A percentile compares a stretch with the other conserved stretches of the same genome.
Conservation (phyloP, 2,329 filamentous ascomycete species). For the Lachnellula arida region DNA sequence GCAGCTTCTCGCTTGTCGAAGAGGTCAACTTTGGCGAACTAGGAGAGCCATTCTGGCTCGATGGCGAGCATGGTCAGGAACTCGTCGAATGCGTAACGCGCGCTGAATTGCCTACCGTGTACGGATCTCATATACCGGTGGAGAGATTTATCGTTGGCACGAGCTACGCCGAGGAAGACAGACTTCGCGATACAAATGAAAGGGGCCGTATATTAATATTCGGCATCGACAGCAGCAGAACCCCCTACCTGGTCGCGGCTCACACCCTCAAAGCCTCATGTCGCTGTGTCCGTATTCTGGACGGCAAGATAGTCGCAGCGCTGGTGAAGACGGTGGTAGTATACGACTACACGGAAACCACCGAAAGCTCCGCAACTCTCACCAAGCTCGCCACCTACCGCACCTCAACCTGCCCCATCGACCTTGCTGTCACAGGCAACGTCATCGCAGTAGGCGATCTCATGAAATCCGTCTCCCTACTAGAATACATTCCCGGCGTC, state of each 20-base stretch:
- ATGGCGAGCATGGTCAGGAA: constrained; percentile 53
- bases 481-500: constrained; percentile 62
- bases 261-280: constrained; percentile 74
- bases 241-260: constrained; percentile 66
- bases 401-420: constrained; percentile 78
- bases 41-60: constrained; percentile 61
- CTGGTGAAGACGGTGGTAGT: constrained; percentile 80
- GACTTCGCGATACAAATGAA: constrained; percentile 44
- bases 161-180: constrained; percentile 60
- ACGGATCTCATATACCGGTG: constrained; percentile 47
- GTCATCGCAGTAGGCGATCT: constrained; percentile 82
- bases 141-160: constrained; percentile 93
- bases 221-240: constrained; percentile 71
- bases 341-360: constrained; percentile 52
- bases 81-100: constrained; percentile 81
- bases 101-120: constrained; percentile 61
- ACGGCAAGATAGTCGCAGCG: constrained; percentile 75
- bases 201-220: constrained; percentile 79
- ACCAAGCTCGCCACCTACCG: constrained; percentile 71
- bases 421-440: constrained; percentile 68
- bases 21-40: constrained; percentile 81
- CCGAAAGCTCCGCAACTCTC: constrained; percentile 52
- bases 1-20: constrained; percentile 84
- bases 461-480: constrained; percentile 84
- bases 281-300: constrained; percentile 69